Base-by-base conservation (phyloP, 768 basidiomycete species). In the Pisolithus microcarpus region DNA sequence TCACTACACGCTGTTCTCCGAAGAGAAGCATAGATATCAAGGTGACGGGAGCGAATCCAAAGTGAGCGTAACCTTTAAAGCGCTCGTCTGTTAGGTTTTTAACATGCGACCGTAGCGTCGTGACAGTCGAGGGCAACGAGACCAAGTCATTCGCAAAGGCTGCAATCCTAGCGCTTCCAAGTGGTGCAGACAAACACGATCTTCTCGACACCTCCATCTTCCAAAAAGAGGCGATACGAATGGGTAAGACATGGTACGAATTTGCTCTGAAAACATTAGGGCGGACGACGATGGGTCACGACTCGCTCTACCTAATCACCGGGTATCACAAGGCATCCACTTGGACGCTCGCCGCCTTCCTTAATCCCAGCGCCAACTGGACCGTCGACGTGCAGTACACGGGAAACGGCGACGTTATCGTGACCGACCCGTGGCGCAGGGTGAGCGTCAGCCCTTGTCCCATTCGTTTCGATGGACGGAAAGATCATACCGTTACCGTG, bases 141-240 rank as follows among this genome's bases (percentile, higher is more conserved):
- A 61, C 65, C 48, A 52, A 24, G 19, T 18, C 38, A 3, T 26
- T 51, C 9, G 10, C 34, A 13, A 57, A 61, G 52, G 66, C 62
- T 8, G 63, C 69, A 11, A 52, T 67, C 10, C 51, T 70, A 0
- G 47, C 62, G 5, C 58, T 69, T 42, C 66, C 69, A 6, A 51
- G 62, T 8, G 70, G 65, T 8, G 59, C 62, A 3, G 45, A 36
- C 16, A 51, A 50, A 24, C 50, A 52, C 26, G 55, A 61, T 18
- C 51, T 64, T 19, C 26, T 34, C 16, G 9, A 16, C 18, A n/a
- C 10, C 38, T 40, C 26, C 4, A 11, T 49, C 4, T 59, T 66
- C 30, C 43, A 49, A 16, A 49, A 57, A 16, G 58, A 60, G 18
- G 62, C 62, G 0, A 43, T 42, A 15, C 11, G 48, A 7, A 36